Percentiles rank a stretch among this genome's conserved stretches.
Evolutionary conservation across 192 early-diverging fungal species (phyloP).

Genomic region (Backusella circina): DNA sequence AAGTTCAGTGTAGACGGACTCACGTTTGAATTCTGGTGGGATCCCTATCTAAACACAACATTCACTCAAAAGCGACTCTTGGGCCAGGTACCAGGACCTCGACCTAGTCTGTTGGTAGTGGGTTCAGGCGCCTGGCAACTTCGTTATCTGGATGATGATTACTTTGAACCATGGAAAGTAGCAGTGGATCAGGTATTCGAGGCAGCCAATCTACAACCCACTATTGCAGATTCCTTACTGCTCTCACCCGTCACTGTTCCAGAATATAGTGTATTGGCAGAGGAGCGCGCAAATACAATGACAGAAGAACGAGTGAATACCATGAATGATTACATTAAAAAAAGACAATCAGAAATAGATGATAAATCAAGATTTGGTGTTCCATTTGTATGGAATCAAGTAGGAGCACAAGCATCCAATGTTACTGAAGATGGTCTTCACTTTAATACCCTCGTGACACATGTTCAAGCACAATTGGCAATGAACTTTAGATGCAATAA

Average conservation of each 20-base stretch:
- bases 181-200: constrained; percentile 39
- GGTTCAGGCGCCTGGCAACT: constrained; percentile 68
- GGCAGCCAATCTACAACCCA: constrained; percentile 13
- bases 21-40: constrained; percentile 68
- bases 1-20: constrained; percentile 29
- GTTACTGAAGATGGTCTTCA: constrained; percentile 71
- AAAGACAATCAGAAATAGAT: neutral
- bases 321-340: constrained; percentile 56
- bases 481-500: constrained; percentile 65
- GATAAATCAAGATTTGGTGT: constrained; percentile 33
- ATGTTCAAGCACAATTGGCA: constrained; percentile 48
- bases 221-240: constrained; percentile 35
- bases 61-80: constrained; percentile 26
- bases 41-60: constrained; percentile 61
- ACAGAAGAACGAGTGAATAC: constrained; percentile 35
- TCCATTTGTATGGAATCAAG: constrained; percentile 46
- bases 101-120: constrained; percentile 42
- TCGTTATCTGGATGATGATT: constrained; percentile 46
- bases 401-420: constrained; percentile 15
- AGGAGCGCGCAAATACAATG: constrained; percentile 45
- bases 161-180: constrained; percentile 39
- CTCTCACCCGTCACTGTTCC: constrained; percentile 39
- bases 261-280: constrained; percentile 36
- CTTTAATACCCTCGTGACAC: constrained; percentile 46
- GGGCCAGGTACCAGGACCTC: neutral